A percentile compares a stretch with the other conserved stretches of the same genome.
Conservation (phyloP, 768 basidiomycete species). For the Trametes sanguinea region DNA sequence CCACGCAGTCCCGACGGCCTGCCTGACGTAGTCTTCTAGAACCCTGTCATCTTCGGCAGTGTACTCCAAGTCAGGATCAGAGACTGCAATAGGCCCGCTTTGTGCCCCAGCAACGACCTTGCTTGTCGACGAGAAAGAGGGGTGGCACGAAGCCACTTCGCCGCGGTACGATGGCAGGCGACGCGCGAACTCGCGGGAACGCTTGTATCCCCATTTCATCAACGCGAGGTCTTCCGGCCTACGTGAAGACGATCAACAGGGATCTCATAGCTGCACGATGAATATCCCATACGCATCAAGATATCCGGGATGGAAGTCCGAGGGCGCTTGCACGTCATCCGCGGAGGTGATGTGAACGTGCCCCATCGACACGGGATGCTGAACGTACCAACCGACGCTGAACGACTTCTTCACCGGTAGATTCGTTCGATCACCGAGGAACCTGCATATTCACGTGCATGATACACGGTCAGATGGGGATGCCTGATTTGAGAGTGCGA, state of each 20-base stretch:
- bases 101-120: slow-evolving; percentile 24
- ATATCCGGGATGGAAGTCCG: slow-evolving; percentile 49
- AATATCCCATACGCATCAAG: slow-evolving; percentile 42
- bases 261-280: too few relatives aligned
- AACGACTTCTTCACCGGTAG: slow-evolving; percentile 32
- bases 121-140: slow-evolving; percentile 34
- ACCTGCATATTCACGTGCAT: slow-evolving; percentile 25
- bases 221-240: slow-evolving; percentile 41
- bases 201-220: slow-evolving; percentile 58
- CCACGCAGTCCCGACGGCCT: slow-evolving; percentile 33
- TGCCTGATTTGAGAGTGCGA: background rate
- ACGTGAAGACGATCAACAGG: background rate
- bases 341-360: slow-evolving; percentile 50
- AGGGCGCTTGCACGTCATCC: slow-evolving; percentile 41
- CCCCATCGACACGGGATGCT: slow-evolving; percentile 51
- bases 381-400: slow-evolving; percentile 32
- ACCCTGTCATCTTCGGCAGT: slow-evolving; percentile 38
- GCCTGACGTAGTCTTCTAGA: slow-evolving; percentile 33
- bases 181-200: slow-evolving; percentile 52
- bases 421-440: slow-evolving; percentile 23
- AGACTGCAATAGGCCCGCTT: slow-evolving; percentile 28
- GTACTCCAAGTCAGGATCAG: slow-evolving; percentile 35
- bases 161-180: slow-evolving; percentile 49
- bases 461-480: too few relatives aligned
- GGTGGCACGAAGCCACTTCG: slow-evolving; percentile 32